Base-by-base conservation (phyloP, 2,329 filamentous ascomycete species). In the Iodosphaeria phyllophila region DNA sequence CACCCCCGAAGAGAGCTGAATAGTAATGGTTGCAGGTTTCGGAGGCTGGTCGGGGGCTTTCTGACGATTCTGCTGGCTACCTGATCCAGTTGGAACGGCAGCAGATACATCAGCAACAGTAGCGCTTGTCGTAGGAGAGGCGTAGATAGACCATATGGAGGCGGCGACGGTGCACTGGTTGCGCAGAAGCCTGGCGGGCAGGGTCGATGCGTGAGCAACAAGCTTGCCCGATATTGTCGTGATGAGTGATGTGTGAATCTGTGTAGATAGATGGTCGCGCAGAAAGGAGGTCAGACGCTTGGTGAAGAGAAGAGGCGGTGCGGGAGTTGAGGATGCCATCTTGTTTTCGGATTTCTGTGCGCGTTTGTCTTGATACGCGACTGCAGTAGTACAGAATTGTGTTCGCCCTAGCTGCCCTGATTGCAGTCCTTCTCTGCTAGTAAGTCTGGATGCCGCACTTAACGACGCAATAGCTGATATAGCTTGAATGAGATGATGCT, bases 281-380 rank as follows among this genome's bases (percentile, higher is more conserved):
- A 74, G 62, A 45, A 74, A 73, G 30, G 59, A 50, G 15, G 66
- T 69, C 35, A 74, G 59, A 32, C 65, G 65, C 44, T 72, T 73
- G 18, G 64, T 71, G 31, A 80, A 57, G 49, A 82, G 56, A 29
- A 70, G 55, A 14, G 64, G 63, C 18, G 64, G 62, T 18, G 60
- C 57, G 13, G 56, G 52, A 24, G 48, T 34, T 12, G 43, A 33
- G 19, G 38, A 32, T 15, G 38, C 37, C 35, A 42, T 40, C 21
- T 20, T 13, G 41, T 24, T 18, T 18, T 24, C 22, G 16, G 22
- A 20, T 20, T n/a, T 24, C 21, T n/a, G n/a, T n/a, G n/a, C n/a
- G n/a, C n/a, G n/a, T n/a, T n/a, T n/a, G n/a, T n/a, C n/a, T n/a
- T n/a, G n/a, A n/a, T n/a, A n/a, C n/a, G n/a, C n/a, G n/a, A n/a